Base-by-base conservation (phyloP, 148 eudicot species). In the Tetragonia tetragonoides region DNA sequence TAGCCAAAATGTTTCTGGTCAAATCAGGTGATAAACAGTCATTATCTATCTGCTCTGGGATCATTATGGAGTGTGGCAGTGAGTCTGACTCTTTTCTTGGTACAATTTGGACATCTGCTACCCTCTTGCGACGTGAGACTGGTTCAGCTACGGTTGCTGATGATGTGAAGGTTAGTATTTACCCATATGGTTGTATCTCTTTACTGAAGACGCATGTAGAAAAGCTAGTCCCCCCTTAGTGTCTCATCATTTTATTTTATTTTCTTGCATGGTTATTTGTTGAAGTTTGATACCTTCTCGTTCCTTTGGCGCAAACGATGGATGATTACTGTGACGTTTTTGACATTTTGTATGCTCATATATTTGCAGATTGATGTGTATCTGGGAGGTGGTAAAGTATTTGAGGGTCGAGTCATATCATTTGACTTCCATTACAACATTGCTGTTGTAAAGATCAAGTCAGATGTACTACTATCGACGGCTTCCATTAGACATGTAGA, bases 351-450 rank as follows among this genome's bases (percentile, higher is more conserved):
- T 28, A 16, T 59, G 49, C 39, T 6, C 20, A 39, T 73, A 23
- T 64, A 46, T 38, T 75, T 28, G 8, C 66, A 75, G 78, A 75
- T n/a, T 63, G 60, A 20, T 42, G 78, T 75, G 38, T 62, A 64
- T 46, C 7, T 37, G 10, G 70, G 7, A 44, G 70, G 42, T 63
- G 78, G 78, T 47, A 63, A 46, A 75, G 24, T 38, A 12, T 46
- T 28, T 46, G 69, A 75, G 53, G 78, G 78, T 39, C 28, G 46
- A 64, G 38, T 75, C 3, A 21, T 17, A 37, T 23, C 59, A 8
- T 5, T 62, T 44, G 78, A 75, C 44, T 64, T 75, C 17, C 78
- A 75, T 39, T 75, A 75, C 60, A 75, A 75, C 23, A 12, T 75
- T 75, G 78, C 78, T 44, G 37, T n/a, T 0, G 15, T 75, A 37